Evolutionary conservation across 805 yeast genomes (phyloP), one percentile per base, ranked within the genome.

Genomic region (Schwanniomyces polymorphus): DNA sequence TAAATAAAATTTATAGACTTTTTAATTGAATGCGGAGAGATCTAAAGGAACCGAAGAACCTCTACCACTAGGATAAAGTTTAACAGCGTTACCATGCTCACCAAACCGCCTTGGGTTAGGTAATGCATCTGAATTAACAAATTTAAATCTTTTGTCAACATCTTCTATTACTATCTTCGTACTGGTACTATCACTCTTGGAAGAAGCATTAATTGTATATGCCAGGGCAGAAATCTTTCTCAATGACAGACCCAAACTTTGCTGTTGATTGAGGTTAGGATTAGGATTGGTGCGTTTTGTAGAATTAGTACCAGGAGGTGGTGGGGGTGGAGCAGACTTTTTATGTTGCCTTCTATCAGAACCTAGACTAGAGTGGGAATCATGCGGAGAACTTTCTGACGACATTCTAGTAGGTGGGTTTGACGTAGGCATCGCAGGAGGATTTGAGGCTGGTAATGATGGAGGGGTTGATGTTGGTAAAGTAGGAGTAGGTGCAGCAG

Each of bases 61-160:
- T 56, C 97, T 79, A 11, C 98, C 98, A 67, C 97, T 88, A 14
- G 98, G 97, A 68, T 94, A 94, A 53, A 91, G 71, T 63, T 92
- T 91, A 48, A 79, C 79, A 14, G 53, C 59, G 27, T 45, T 51
- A 1, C 61, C 63, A 41, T 77, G 78, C 3, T 84, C 87, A 44
- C 79, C 82, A 59, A 87, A 90, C 42, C 79, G 77, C 54, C 98
- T 76, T n/a, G 99, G 98, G 55, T 82, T 82, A 0, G 99, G 98
- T 39, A 94, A 72, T 21, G 89, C 86, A 38, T 70, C 66, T 14
- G 79, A 76, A 61, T 88, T 88, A 3, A 72, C 61, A 74, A 89
- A 91, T 53, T 76, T 79, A 72, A 85, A 91, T 56, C 91, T 72
- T 26, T 64, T 53, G 5, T 43, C 48, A 10, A 64, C 64, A 60